Base-by-base conservation (phyloP, 2,329 filamentous ascomycete genomes). In the Apiospora arundinis region DNA sequence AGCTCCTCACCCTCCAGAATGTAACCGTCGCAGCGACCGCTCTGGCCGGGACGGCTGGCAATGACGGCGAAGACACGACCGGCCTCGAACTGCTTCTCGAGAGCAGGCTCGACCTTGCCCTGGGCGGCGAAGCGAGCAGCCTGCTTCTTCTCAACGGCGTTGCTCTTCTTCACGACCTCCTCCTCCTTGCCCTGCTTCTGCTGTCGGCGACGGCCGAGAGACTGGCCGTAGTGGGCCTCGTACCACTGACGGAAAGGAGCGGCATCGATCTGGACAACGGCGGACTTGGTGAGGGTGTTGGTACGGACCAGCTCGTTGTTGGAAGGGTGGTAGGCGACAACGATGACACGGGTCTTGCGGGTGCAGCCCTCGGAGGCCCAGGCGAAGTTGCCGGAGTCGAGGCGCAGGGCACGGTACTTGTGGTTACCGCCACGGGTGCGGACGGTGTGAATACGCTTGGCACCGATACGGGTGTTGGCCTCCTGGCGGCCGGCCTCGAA, bases 291-390 rank as follows among this genome's bases (percentile, higher is more conserved):
- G 85, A 99, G 91, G 89, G 96, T 98, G 93, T 99, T 99, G 87
- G 96, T 99, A 84, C 96, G 96, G 90, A 99, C 95, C 81, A 99
- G 92, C 90, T 99, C 96, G 94, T 99, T 99, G 95, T 99, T 99
- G 85, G 95, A 98, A 76, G 96, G 97, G 89, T 99, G 97, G 93
- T 95, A 99, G 85, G 92, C 93, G 88, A 99, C 97, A 82, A 90
- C 95, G 85, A 99, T 98, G 85, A 99, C 93, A 90, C 97, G 96
- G 87, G 94, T 95, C 92, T 99, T 99, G 92, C 96, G 95, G 87
- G 95, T 93, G 87, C 95, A 90, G 83, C 95, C 95, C 91, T 99
- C 96, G 78, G 95, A 98, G 82, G 94, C 95, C 96, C 96, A 99
- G 82, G 95, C 95, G 88, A 98, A 99, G 92, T 99, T 99, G 85